phyloP scores from a whole-genome alignment of 495 filamentous ascomycete genomes.

The Stereocaulon alpinum region DNA sequence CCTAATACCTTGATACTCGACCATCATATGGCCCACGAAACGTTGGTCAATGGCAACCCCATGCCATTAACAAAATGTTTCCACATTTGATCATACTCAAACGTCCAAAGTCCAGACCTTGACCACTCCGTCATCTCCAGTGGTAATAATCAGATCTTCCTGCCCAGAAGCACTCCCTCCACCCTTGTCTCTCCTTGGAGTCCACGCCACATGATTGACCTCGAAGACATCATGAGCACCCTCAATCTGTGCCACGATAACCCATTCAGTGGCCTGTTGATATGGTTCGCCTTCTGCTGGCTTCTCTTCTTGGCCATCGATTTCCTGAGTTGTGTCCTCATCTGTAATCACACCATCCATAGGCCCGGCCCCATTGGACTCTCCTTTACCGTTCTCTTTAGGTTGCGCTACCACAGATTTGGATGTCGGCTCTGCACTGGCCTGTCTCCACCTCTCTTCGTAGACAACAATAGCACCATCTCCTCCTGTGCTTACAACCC shows the following conservation, averaged over 20 bases:
- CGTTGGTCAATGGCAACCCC: no score
- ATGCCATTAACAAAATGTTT: not conserved
- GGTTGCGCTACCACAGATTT: not conserved
- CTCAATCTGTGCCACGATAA: slow-evolving; percentile 49
- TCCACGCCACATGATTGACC: slow-evolving; percentile 82
- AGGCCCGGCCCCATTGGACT: slow-evolving; percentile 13
- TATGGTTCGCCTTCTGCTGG: not conserved
- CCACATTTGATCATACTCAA: slow-evolving; percentile 11
- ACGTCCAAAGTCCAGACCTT: slow-evolving; percentile 53
- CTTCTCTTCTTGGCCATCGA: not conserved
- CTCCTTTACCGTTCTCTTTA: not conserved
- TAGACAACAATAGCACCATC: slow-evolving; percentile 82
- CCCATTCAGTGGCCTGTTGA: slow-evolving; percentile 44
- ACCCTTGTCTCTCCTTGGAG: slow-evolving; percentile 16
- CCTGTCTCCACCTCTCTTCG: slow-evolving; percentile 38
- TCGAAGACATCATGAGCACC: slow-evolving; percentile 84
- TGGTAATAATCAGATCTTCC: slow-evolving; percentile 69
- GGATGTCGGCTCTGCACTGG: not conserved
- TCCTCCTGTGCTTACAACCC: slow-evolving; percentile 72
- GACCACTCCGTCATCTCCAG: slow-evolving; percentile 71
- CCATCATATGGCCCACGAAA: no score
- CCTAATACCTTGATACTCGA: no score
- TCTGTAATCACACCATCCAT: not conserved
- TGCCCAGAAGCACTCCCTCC: slow-evolving; percentile 34
- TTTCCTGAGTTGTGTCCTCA: not conserved